Evolutionary conservation across 2,329 filamentous ascomycete genomes (phyloP).

Genomic region (Juglanconis oblonga): DNA sequence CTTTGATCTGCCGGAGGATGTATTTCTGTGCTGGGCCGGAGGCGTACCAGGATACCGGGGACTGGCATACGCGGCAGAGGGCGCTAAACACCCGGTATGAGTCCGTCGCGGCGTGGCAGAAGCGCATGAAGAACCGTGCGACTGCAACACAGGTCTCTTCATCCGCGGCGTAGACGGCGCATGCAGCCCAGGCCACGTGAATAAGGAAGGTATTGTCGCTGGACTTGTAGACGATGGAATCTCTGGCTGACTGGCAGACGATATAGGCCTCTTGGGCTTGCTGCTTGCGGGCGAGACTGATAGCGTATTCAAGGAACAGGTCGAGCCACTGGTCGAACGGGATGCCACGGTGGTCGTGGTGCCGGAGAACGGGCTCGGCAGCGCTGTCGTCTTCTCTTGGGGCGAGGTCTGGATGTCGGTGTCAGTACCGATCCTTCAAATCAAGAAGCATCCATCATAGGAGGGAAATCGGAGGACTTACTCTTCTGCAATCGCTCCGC

Average conservation of each 20-base stretch:
- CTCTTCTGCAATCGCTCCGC: constrained; percentile 54
- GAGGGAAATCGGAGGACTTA: constrained; percentile 31
- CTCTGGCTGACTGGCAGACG: constrained; percentile 72
- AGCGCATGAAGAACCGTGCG: constrained; percentile 80
- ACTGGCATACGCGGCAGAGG: constrained; percentile 72
- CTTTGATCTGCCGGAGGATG: constrained; percentile 86
- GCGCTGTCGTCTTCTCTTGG: constrained; percentile 30
- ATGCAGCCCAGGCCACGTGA: constrained; percentile 73
- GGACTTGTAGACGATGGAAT: constrained; percentile 78
- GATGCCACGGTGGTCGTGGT: constrained; percentile 61
- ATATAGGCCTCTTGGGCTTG: constrained; percentile 73
- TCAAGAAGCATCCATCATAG: background rate
- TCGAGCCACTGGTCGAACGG: constrained; percentile 84
- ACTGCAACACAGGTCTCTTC: constrained; percentile 71
- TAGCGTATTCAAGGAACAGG: constrained; percentile 82
- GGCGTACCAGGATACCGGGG: constrained; percentile 72
- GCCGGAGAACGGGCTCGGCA: constrained; percentile 23
- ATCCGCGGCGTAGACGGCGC: constrained; percentile 77
- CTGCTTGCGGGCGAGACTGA: constrained; percentile 67
- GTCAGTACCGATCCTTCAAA: background rate
- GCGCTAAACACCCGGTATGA: constrained; percentile 80
- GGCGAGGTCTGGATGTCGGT: constrained; percentile 28
- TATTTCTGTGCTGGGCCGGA: constrained; percentile 85
- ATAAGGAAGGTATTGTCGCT: constrained; percentile 68
- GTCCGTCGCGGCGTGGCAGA: constrained; percentile 76